Evolutionary conservation across 2,329 filamentous ascomycete genomes (phyloP), one percentile per base, ranked within the genome.

Genomic region (Trichoderma sp.): DNA sequence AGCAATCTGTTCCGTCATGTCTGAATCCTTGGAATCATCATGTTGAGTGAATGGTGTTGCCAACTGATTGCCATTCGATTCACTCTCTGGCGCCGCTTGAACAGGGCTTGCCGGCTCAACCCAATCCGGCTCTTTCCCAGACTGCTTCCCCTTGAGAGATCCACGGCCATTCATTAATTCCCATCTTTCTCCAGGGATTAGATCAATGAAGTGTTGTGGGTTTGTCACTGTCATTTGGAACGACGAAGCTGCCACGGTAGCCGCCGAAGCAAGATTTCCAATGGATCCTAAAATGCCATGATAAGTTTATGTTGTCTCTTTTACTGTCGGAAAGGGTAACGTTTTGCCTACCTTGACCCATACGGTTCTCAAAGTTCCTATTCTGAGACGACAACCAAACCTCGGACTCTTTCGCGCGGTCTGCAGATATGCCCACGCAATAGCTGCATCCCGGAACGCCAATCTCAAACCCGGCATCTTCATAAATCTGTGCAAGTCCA

Each of bases 221-320:
- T 82, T 78, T 0, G 76, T 78, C 6, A 83, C 72, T 42, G 72
- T 76, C 82, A 84, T 83, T 4, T 74, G 71, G 66, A 84, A 84
- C 1, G 78, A 80, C 0, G 80, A 82, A 4, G 81, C 82, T 3
- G 82, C 82, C 1, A 84, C 82, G 0, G 80, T 80, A 6, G 79
- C 81, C 3, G 82, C 81, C 0, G 81, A 82, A 1, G 78, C 76
- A 29, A 84, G 72, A 68, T 81, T 79, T 1, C 82, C 82, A 69
- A 84, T 67, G 4, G 56, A 60, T 8, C 64, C 64, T 67, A 34
- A 2, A 13, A 17, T 25, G 6, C 17, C 17, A 22, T 8, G 27
- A n/a, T 66, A 10, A 66, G 13, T n/a, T n/a, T n/a, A n/a, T n/a
- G n/a, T n/a, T n/a, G n/a, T n/a, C 2, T 17, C 29, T 7, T 15